Evolutionary conservation across 1,284 basidiomycete species (phyloP), one percentile per base, ranked within the genome.

Genomic region (Apiotrichum domesticum): DNA sequence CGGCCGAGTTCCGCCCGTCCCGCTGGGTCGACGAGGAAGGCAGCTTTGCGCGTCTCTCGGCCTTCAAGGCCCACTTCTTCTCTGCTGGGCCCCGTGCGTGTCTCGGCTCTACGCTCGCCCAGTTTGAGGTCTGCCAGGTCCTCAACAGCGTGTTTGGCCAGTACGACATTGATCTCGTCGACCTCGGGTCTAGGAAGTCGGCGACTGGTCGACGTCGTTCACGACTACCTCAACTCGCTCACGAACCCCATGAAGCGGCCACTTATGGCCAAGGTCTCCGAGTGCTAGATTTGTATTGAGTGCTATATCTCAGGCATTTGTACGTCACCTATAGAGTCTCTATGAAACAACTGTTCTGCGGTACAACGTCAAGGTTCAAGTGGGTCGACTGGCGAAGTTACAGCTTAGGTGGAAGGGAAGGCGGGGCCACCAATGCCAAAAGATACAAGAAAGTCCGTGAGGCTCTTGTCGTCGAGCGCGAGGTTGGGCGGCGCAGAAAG

Each of bases 211-310:
- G 15, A 39, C 4, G 39, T 21, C 13, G 39, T 50, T 4, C 48
- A 35, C 15, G 48, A 50, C 2, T 50, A 50, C 29, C 48, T 50
- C 29, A 50, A 50, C 29, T 50, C 48, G 37, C 48, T 50, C 37
- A 50, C 48, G 21, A 35, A 50, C 37, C 48, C 48, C 15, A 50
- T 50, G 48, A 50, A 50, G 39, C 48, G 48, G 21, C 48, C 48
- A 3, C 48, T 50, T 21, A 50, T 50, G 48, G 48, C 41, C 34
- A 48, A 48, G 35, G 46, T 48, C 8, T n/a, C 8, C 5, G 37
- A 48, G 46, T 37, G 11, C 32, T 47, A 35, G 44, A 39, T 6
- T 10, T 45, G n/a, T 21, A 21, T 21, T 21, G 21, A 21, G 21
- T 21, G 21, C 21, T 21, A 21, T 21, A 21, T 21, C 21, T 21